phyloP scores from a whole-genome alignment of 75 land plant genomes.

The Cunninghamia lanceolata region DNA sequence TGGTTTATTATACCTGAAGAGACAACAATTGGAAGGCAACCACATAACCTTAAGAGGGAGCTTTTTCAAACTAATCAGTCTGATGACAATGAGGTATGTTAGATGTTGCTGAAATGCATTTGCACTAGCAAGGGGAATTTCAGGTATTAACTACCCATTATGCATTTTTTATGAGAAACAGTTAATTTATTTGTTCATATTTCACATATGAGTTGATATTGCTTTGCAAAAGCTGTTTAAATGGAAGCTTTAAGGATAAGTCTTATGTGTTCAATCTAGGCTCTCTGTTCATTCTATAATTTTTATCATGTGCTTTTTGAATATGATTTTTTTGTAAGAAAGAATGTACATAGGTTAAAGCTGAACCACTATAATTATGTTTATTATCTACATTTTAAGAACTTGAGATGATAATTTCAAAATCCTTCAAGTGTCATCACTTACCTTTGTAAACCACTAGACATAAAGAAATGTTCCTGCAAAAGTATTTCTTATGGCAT shows the following conservation, averaged over 20 bases:
- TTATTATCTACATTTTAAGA: background rate
- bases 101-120: background rate
- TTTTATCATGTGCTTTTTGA: background rate
- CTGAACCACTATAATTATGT: background rate
- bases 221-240: background rate
- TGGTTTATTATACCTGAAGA: constrained; percentile 98
- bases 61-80: constrained; percentile 75
- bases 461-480: background rate
- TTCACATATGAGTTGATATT: background rate
- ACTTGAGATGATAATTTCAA: background rate
- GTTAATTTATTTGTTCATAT: background rate
- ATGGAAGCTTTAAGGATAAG: background rate
- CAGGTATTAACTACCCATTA: background rate
- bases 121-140: background rate
- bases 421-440: background rate
- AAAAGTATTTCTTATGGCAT: background rate
- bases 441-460: background rate
- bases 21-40: constrained; percentile 85
- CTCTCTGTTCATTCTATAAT: background rate
- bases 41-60: constrained; percentile 86
- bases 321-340: background rate
- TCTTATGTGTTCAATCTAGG: background rate
- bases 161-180: background rate
- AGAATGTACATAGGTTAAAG: background rate
- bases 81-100: constrained; percentile 76